phyloP scores from a whole-genome alignment of 306 rosid species.

The Echinosophora koreensis region DNA sequence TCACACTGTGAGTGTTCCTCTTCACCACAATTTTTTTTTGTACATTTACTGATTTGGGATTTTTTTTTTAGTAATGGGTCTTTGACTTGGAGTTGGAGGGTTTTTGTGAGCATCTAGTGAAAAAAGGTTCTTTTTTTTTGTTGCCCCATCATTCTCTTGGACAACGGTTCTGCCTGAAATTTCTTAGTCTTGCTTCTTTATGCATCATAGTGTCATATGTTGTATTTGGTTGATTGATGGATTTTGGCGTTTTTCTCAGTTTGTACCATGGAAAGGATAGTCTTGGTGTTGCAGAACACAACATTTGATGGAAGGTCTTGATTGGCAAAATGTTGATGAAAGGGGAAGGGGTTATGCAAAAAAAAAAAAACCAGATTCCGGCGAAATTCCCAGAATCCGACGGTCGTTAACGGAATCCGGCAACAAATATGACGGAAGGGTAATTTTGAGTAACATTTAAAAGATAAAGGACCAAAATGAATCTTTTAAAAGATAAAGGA shows the following conservation, averaged over 20 bases:
- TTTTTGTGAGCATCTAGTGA: constrained; percentile 1
- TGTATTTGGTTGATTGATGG: constrained; percentile 36
- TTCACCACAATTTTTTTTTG: too few species aligned
- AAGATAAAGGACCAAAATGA: too few species aligned
- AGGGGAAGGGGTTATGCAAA: too few species aligned
- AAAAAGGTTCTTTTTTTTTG: constrained; percentile 3
- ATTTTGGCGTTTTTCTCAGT: constrained; percentile 46
- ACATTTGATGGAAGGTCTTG: too few species aligned
- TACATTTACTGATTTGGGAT: constrained; percentile 5
- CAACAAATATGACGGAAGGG: too few species aligned
- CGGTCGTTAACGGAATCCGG: too few species aligned
- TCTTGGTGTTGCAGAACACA: constrained; percentile 90
- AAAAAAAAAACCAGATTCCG: too few species aligned
- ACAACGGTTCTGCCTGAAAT: not conserved
- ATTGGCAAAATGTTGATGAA: too few species aligned
- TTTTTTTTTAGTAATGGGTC: not conserved
- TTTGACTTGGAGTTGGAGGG: not conserved
- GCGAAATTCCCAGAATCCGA: too few species aligned
- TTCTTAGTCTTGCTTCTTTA: not conserved
- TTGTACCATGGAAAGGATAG: constrained; percentile 90
- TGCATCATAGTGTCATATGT: not conserved
- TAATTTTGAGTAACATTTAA: too few species aligned
- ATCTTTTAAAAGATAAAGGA: too few species aligned
- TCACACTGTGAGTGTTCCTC: too few species aligned
- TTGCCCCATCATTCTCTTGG: constrained; percentile 1